A percentile compares a stretch with the other conserved stretches of the same genome.
Conservation (phyloP, 345 rosid genomes). For the Cardiospermum halicacabum region DNA sequence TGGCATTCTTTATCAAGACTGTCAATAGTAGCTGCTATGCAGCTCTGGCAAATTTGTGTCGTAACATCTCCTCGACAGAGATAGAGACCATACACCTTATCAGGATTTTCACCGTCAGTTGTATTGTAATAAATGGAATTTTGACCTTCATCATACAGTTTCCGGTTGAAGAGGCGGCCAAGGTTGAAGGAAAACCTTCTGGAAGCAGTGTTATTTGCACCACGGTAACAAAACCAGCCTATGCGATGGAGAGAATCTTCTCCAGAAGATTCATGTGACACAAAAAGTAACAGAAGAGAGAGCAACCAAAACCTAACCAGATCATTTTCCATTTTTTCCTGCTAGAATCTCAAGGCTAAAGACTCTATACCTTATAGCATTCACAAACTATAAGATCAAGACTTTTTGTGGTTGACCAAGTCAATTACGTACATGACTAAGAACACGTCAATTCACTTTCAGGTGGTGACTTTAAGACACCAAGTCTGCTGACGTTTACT, state of each 20-base stretch:
- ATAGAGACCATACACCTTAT: constrained; percentile 19
- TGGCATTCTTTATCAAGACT: constrained; percentile 20
- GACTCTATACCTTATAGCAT: too few species aligned
- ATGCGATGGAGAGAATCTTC: neutral
- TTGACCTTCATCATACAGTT: neutral
- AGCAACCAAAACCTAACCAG: neutral
- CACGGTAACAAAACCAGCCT: neutral
- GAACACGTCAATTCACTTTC: too few species aligned
- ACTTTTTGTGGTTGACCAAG: too few species aligned
- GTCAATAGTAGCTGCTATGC: neutral
- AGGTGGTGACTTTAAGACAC: too few species aligned
- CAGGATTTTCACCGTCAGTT: constrained; percentile 2
- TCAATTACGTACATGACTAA: too few species aligned
- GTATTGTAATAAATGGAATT: neutral
- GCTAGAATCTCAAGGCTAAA: too few species aligned
- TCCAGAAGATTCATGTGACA: neutral
- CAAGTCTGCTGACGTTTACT: too few species aligned
- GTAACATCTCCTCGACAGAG: constrained; percentile 9
- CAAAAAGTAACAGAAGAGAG: neutral
- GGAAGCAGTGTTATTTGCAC: neutral
- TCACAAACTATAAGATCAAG: too few species aligned
- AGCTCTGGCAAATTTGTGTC: constrained; percentile 8
- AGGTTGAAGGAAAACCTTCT: neutral
- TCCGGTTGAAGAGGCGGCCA: neutral
- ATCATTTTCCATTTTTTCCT: neutral